These are phyloP conservation scores for Phytophthora hibernalis DNA, from an alignment of 352 stramenopile species.

Conservation along the genomic window DNA sequence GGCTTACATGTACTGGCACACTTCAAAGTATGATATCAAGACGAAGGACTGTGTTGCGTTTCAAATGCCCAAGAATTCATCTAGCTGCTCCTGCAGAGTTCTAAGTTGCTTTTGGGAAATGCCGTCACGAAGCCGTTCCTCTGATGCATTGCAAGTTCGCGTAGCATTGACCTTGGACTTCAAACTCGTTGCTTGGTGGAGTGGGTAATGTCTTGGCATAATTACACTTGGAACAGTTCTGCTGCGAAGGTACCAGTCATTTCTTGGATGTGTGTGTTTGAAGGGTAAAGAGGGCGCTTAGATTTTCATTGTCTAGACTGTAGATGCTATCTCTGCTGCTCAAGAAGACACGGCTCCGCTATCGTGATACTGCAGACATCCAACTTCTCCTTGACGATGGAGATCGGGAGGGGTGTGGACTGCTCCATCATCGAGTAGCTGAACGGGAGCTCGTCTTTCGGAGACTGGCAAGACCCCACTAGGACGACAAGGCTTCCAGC, in stretches of 20 bases:
- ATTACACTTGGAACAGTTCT: too few relatives aligned
- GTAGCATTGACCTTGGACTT: too few relatives aligned
- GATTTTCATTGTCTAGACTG: conserved; percentile 17
- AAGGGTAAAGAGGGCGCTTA: too few relatives aligned
- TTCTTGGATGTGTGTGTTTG: too few relatives aligned
- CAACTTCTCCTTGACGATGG: conserved; percentile 27
- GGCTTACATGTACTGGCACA: too few relatives aligned
- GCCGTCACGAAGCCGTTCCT: too few relatives aligned
- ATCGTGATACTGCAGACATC: conserved; percentile 48
- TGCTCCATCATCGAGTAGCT: conserved; percentile 33
- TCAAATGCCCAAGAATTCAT: neutral
- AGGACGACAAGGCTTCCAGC: conserved; percentile 22
- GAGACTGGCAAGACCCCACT: conserved; percentile 17
- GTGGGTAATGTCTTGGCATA: too few relatives aligned
- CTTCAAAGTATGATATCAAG: neutral
- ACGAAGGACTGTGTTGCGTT: neutral
- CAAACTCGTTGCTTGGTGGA: too few relatives aligned
- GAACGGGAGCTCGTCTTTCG: conserved; percentile 33
- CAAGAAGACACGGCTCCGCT: conserved; percentile 12
- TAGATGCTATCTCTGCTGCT: conserved; percentile 19
- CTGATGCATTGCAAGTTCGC: too few relatives aligned
- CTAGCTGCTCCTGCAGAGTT: too few relatives aligned
- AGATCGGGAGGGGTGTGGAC: conserved; percentile 15
- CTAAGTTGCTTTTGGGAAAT: too few relatives aligned
- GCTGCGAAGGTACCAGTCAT: too few relatives aligned